A percentile compares a stretch with the other conserved stretches of the same genome.
Evolutionary conservation across 805 yeast genomes (phyloP).

Genomic region (Cyberlindnera nakhonratchasimensis): DNA sequence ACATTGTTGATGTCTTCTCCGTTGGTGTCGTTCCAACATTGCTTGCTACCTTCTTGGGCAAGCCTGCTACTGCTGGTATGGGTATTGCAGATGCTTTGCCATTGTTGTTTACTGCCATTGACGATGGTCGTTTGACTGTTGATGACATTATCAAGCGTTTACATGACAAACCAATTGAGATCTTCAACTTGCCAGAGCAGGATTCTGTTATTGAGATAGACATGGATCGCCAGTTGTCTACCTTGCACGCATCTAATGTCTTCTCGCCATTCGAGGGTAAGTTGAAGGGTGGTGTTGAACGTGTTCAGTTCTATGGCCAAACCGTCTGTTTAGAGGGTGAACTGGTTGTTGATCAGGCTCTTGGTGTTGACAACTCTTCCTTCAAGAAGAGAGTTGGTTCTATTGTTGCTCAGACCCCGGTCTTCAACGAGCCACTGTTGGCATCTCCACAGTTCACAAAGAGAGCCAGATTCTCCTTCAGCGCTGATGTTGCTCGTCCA

Average conservation of each 20-base stretch:
- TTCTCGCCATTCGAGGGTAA: conserved; percentile 58
- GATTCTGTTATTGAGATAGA: conserved; percentile 79
- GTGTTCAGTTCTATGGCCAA: conserved; percentile 75
- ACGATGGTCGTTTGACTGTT: conserved; percentile 64
- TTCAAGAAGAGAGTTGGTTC: conserved; percentile 29
- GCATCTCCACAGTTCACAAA: conserved; percentile 35
- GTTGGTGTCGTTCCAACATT: conserved; percentile 76
- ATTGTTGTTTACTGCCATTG: conserved; percentile 75
- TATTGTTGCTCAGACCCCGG: conserved; percentile 22
- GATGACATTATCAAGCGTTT: conserved; percentile 69
- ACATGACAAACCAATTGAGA: conserved; percentile 76
- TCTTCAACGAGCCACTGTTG: conserved; percentile 30
- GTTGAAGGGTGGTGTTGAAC: conserved; percentile 79
- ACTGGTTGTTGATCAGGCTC: conserved; percentile 53
- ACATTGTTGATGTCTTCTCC: conserved; percentile 78
- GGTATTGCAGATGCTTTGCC: conserved; percentile 83
- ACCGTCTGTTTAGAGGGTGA: conserved; percentile 85
- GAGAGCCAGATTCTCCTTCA: conserved; percentile 50
- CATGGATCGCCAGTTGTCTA: conserved; percentile 60
- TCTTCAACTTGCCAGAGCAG: conserved; percentile 81
- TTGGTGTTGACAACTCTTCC: conserved; percentile 45
- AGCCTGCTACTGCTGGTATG: conserved; percentile 61
- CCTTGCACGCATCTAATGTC: conserved; percentile 37
- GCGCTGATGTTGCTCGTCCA: conserved; percentile 39
- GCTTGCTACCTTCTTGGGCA: conserved; percentile 62